Conservation (phyloP, 1,284 basidiomycete genomes). For the Cryptococcus sp. region DNA sequence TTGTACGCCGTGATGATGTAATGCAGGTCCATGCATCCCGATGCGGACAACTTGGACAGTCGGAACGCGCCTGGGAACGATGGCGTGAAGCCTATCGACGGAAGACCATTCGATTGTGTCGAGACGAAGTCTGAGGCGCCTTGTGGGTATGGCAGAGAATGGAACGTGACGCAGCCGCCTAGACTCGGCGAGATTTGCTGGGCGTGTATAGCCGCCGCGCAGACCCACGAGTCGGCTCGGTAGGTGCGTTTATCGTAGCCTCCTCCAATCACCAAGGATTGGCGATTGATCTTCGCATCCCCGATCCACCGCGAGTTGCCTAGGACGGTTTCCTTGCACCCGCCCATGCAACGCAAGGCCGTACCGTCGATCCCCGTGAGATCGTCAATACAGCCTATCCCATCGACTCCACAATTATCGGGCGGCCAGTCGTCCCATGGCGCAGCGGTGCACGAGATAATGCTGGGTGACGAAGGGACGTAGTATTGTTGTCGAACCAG, state of each 20-base stretch:
- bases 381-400: constrained; percentile 25
- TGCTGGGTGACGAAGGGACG: constrained; percentile 21
- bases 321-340: constrained; percentile 35
- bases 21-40: constrained; percentile 41
- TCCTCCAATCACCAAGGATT: constrained; percentile 45
- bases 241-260: constrained; percentile 32
- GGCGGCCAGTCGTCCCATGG: constrained; percentile 46
- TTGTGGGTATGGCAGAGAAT: constrained; percentile 26
- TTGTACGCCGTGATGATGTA: constrained; percentile 42
- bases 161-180: constrained; percentile 41
- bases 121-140: constrained; percentile 24
- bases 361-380: constrained; percentile 17
- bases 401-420: constrained; percentile 43
- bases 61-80: constrained; percentile 39
- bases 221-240: constrained; percentile 50
- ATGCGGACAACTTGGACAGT: constrained; percentile 12
- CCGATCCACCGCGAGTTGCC: constrained; percentile 49
- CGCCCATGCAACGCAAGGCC: constrained; percentile 42
- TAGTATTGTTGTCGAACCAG: constrained; percentile 46
- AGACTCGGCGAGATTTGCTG: constrained; percentile 29
- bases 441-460: constrained; percentile 35
- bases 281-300: constrained; percentile 27
- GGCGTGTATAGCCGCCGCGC: constrained; percentile 43
- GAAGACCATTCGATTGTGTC: constrained; percentile 22
- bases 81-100: constrained; percentile 31